These are phyloP conservation scores for Cyathus striatus DNA, from an alignment of 768 basidiomycete species.

Conservation along the genomic window DNA sequence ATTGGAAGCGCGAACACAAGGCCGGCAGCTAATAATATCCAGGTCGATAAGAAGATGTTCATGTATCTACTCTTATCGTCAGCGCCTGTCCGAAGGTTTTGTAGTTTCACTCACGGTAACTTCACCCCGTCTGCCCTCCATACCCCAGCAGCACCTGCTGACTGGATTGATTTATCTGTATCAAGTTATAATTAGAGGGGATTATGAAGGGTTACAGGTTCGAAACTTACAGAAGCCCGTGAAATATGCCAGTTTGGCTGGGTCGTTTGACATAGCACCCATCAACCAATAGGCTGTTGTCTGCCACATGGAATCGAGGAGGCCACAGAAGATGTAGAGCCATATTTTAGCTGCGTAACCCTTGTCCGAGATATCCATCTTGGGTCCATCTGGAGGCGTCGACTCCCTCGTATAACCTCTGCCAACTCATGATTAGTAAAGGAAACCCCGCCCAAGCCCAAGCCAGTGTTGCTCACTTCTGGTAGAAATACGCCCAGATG, in stretches of 20 bases:
- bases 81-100: not conserved
- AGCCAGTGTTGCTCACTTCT: slow-evolving; percentile 55
- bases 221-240: slow-evolving; percentile 68
- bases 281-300: slow-evolving; percentile 79
- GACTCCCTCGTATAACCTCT: slow-evolving; percentile 57
- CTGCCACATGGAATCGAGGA: slow-evolving; percentile 85
- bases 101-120: slow-evolving; percentile 44
- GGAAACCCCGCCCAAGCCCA: not conserved
- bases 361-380: slow-evolving; percentile 57
- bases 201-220: not conserved
- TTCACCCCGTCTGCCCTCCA: slow-evolving; percentile 67
- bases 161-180: slow-evolving; percentile 69
- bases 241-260: slow-evolving; percentile 74
- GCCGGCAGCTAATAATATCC: slow-evolving; percentile 61
- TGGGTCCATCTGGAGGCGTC: slow-evolving; percentile 24
- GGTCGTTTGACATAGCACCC: slow-evolving; percentile 84
- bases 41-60: slow-evolving; percentile 71
- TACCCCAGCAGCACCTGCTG: slow-evolving; percentile 66
- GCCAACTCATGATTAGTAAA: not conserved
- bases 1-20: slow-evolving; percentile 67
- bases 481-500: slow-evolving; percentile 75
- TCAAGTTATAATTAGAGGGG: not conserved
- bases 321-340: slow-evolving; percentile 68
- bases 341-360: slow-evolving; percentile 51
- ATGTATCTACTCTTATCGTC: slow-evolving; percentile 37